Evolutionary conservation across 1,284 basidiomycete species (phyloP), one percentile per base, ranked within the genome.

Genomic region (Clitocybe nebularis): DNA sequence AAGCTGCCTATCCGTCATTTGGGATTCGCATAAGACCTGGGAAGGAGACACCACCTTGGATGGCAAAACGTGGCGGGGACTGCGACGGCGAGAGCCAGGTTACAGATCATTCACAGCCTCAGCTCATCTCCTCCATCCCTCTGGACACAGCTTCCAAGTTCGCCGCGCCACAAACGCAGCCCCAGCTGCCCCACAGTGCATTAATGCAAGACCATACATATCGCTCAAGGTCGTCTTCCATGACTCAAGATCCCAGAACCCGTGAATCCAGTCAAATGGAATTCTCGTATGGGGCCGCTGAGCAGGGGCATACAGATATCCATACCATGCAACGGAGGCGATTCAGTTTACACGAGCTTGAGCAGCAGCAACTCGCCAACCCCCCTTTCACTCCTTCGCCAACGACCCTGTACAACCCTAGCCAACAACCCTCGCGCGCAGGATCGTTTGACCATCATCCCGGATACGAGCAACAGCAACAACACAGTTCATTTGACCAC

Each of bases 21-120:
- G 73, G 74, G 16, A 59, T 71, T 33, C 71, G 73, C 9, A 56
- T 74, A 19, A 63, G 73, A 10, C 51, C 60, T 11, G 60, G 56
- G 8, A 69, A 66, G 45, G 64, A 65, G 13, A 39, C 19, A 25
- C 45, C 46, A 3, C 36, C 47, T 5, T 53, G 46, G 46, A 46
- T 50, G 39, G 33, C 43, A 39, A 48, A 48, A 44, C 47, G 29
- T 26, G n/a, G n/a, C n/a, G n/a, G n/a, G n/a, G n/a, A n/a, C n/a
- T n/a, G n/a, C n/a, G n/a, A n/a, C n/a, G n/a, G n/a, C n/a, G n/a
- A n/a, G n/a, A n/a, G n/a, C n/a, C n/a, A n/a, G n/a, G n/a, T n/a
- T n/a, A n/a, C n/a, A n/a, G n/a, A n/a, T n/a, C n/a, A n/a, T n/a
- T n/a, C n/a, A n/a, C n/a, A n/a, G n/a, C n/a, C n/a, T n/a, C n/a